A percentile compares a stretch with the other conserved stretches of the same genome.
Conservation (phyloP, 1,284 basidiomycete genomes). For the Coniferiporia weirii region DNA sequence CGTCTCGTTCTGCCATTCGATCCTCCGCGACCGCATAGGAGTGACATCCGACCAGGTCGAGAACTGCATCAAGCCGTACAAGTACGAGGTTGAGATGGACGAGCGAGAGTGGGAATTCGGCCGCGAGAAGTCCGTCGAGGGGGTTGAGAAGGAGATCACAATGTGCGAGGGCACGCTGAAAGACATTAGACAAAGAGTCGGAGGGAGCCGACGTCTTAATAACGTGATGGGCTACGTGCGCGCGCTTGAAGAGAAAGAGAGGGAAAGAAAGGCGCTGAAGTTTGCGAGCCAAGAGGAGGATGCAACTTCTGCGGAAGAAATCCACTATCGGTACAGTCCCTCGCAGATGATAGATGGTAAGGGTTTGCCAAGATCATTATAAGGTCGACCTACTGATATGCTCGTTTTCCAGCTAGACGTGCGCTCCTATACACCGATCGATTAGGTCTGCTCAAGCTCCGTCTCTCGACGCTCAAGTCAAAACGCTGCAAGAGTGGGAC, state of each 20-base stretch:
- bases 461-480: constrained; percentile 79
- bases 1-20: constrained; percentile 86
- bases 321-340: constrained; percentile 86
- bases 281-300: constrained; percentile 35
- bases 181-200: constrained; percentile 83
- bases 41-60: constrained; percentile 97
- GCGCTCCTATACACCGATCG: constrained; percentile 86
- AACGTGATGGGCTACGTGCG: constrained; percentile 80
- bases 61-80: constrained; percentile 99
- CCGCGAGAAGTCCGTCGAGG: constrained; percentile 63
- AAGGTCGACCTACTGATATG: neutral
- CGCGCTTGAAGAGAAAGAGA: constrained; percentile 77
- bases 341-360: constrained; percentile 86
- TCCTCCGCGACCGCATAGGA: constrained; percentile 87
- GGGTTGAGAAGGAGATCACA: constrained; percentile 80
- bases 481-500: constrained; percentile 86
- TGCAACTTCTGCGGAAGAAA: constrained; percentile 43
- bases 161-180: constrained; percentile 85
- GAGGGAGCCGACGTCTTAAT: constrained; percentile 76
- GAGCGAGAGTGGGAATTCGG: constrained; percentile 89
- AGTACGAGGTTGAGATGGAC: constrained; percentile 93
- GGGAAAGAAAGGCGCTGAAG: constrained; percentile 55
- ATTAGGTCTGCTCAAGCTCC: constrained; percentile 77
- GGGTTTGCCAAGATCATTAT: constrained; percentile 25
- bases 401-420: constrained; percentile 65